These are phyloP conservation scores for Leccinum obscurum DNA, from an alignment of 768 basidiomycete genomes.

Conservation along the genomic window DNA sequence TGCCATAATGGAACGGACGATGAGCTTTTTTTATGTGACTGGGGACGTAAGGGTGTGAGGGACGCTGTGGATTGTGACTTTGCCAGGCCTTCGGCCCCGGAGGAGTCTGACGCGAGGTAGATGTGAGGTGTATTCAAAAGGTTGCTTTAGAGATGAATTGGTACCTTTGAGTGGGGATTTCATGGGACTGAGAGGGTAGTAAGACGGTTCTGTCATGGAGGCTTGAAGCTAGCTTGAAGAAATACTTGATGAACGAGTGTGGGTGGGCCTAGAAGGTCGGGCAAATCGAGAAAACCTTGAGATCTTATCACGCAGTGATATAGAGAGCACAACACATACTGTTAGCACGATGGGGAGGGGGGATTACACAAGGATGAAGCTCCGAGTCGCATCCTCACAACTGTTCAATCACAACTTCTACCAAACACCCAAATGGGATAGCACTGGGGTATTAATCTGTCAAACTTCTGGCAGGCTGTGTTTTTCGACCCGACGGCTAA, in stretches of 20 bases:
- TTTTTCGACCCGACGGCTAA: not conserved
- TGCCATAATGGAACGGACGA: slow-evolving; percentile 8
- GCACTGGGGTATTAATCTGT: not conserved
- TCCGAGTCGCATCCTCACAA: not conserved
- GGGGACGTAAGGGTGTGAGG: slow-evolving; percentile 10
- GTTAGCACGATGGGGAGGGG: not conserved
- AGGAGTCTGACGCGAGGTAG: not conserved
- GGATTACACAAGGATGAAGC: not conserved
- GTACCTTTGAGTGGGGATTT: slow-evolving; percentile 1
- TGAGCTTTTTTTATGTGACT: not conserved
- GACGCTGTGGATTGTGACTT: slow-evolving; percentile 5
- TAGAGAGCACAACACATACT: too few species aligned
- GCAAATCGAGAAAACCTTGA: not conserved
- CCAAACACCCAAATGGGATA: not conserved
- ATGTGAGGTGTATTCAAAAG: not conserved
- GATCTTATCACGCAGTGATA: not conserved
- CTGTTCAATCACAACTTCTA: not conserved
- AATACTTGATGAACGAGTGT: slow-evolving; percentile 10
- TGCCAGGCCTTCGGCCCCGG: not conserved
- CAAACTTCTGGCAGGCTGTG: not conserved
- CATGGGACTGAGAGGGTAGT: slow-evolving; percentile 19
- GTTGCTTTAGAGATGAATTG: not conserved
- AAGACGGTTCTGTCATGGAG: slow-evolving; percentile 21
- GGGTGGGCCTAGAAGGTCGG: not conserved
- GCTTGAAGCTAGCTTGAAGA: not conserved